Base-by-base conservation (phyloP, 768 basidiomycete species). In the Infundibulicybe gibba region DNA sequence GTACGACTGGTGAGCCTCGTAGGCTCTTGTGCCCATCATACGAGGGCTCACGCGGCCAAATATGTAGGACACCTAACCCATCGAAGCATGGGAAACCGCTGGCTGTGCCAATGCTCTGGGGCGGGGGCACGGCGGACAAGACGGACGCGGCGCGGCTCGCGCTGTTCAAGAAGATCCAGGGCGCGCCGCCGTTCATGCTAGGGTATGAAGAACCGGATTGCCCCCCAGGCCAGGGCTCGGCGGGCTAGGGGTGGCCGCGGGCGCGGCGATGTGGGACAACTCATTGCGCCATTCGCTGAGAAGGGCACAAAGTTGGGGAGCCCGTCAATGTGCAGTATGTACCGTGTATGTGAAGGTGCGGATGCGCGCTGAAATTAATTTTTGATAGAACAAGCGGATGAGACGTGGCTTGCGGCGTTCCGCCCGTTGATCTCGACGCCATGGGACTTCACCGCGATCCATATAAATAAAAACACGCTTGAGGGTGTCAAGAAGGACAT, bases 141-240 rank as follows among this genome's bases (percentile, higher is more conserved):
- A 61, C 64, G 39, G 74, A 76, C 48, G 64, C 71, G 30, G 55
- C 59, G 11, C 70, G 74, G 21, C 53, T 74, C 6, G 51, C 53
- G 14, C 56, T 61, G 5, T 74, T 73, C 56, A 59, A 69, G 52
- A 54, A 62, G 33, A 55, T 76, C 41, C 47, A 60, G 6, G 52
- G 53, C 0, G 55, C 63, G 0, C 71, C 74, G 2, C 49, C 59
- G 13, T 76, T 68, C 53, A 68, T 74, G 20, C 58, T 76, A 30
- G 74, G 69, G 2, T 76, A 69, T 41, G 74, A 76, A 45, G 74
- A 76, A 52, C 74, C 74, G 10, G 74, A 76, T 48, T 76, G 74
- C 50, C 57, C 67, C 0, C 58, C 67, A 34, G 74, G 74, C 14
- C 61, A 60, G 37, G 74, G 74, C 6, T 75, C 72, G 20, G 71